Conservation (phyloP, 2,329 filamentous ascomycete genomes). For the Salinomyces thailandicus region DNA sequence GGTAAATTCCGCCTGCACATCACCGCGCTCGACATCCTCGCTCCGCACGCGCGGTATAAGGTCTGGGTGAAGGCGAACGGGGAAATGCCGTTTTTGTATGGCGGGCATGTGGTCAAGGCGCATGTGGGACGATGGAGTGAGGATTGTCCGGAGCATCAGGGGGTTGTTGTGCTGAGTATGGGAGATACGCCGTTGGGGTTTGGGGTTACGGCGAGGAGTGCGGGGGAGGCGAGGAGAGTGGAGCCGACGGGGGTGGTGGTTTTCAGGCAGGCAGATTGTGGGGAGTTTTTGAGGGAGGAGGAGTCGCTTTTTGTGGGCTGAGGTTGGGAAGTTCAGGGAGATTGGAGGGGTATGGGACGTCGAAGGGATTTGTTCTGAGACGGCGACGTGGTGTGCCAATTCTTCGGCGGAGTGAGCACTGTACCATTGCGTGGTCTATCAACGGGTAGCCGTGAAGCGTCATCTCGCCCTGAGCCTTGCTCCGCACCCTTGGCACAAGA, state of each 20-base stretch:
- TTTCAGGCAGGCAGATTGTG: constrained; percentile 87
- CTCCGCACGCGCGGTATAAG: constrained; percentile 88
- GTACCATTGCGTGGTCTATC: too few relatives aligned
- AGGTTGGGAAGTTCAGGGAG: too few relatives aligned
- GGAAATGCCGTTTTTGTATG: constrained; percentile 95
- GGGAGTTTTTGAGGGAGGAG: constrained; percentile 85
- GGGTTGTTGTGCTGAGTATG: constrained; percentile 83
- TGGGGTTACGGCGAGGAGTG: constrained; percentile 80
- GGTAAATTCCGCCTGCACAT: constrained; percentile 93
- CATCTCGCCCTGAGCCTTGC: too few relatives aligned
- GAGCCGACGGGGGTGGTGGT: constrained; percentile 84
- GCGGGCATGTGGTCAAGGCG: constrained; percentile 75
- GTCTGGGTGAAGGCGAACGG: constrained; percentile 95
- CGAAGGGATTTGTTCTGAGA: too few relatives aligned
- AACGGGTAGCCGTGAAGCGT: too few relatives aligned
- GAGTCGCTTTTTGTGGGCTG: constrained; percentile 52
- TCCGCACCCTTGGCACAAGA: too few relatives aligned
- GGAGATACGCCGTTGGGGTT: constrained; percentile 84
- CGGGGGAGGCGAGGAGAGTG: constrained; percentile 68
- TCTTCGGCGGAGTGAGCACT: too few relatives aligned
- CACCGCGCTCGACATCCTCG: constrained; percentile 79
- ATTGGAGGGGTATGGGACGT: too few relatives aligned
- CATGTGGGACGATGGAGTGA: constrained; percentile 78
- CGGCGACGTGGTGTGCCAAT: too few relatives aligned
- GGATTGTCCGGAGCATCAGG: constrained; percentile 87